phyloP scores from a whole-genome alignment of 169 alveolate genomes.

The Plasmodium inui region DNA sequence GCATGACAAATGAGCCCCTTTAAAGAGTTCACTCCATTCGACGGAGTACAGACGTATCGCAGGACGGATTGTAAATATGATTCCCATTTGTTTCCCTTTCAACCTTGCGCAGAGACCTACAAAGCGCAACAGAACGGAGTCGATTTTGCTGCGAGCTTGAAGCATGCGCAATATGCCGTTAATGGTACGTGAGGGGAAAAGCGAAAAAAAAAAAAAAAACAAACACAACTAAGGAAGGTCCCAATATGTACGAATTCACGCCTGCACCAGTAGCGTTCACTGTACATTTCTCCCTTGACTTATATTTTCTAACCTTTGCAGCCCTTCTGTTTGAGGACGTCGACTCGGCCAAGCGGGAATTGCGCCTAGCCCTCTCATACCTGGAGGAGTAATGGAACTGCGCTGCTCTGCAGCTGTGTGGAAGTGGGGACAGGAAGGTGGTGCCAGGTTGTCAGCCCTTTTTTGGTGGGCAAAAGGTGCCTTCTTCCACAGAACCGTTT shows the following conservation, averaged over 20 bases:
- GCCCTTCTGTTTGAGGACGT: conserved; percentile 72
- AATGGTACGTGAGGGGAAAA: conserved; percentile 33
- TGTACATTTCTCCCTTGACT: not conserved
- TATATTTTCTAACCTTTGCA: not conserved
- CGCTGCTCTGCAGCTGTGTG: not conserved
- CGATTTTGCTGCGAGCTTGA: conserved; percentile 46
- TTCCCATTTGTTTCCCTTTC: conserved; percentile 1
- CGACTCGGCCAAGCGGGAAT: conserved; percentile 45
- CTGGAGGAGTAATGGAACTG: conserved; percentile 4
- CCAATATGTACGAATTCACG: not conserved
- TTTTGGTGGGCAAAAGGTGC: not conserved
- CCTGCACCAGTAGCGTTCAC: not conserved
- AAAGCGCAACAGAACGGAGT: not conserved
- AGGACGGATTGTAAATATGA: not conserved
- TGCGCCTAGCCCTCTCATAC: conserved; percentile 37
- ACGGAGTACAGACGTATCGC: not conserved
- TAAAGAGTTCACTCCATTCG: not conserved
- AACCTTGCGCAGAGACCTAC: not conserved
- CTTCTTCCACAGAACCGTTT: not conserved
- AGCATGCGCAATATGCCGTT: conserved; percentile 74
- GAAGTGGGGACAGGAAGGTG: not conserved
- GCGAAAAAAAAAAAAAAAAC: not conserved
- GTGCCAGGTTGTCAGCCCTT: not conserved
- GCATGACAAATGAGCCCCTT: not conserved
- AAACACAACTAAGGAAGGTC: not conserved